Percentiles rank a stretch among this genome's conserved stretches.
These are phyloP conservation scores for Sphaerulina vaccinii DNA, from an alignment of 2,329 filamentous ascomycete genomes.

Conservation along the genomic window DNA sequence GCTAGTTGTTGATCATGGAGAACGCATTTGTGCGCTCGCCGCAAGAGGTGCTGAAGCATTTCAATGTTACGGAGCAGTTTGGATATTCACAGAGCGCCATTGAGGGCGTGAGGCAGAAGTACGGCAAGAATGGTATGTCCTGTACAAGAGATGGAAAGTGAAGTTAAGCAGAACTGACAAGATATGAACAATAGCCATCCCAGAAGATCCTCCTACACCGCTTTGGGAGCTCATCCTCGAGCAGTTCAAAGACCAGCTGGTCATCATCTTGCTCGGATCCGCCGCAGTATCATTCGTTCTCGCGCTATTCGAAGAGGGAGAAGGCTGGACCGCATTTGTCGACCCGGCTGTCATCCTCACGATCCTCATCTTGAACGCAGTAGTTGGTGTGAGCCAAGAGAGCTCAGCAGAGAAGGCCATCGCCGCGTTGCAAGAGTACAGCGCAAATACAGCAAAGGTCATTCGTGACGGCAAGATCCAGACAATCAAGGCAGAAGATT, in stretches of 20 bases:
- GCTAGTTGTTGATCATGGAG: too few relatives aligned
- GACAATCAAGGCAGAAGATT: constrained; percentile 89
- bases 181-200: constrained; percentile 56
- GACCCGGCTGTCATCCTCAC: constrained; percentile 95
- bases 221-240: constrained; percentile 95
- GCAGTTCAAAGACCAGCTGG: constrained; percentile 98
- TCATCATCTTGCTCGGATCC: constrained; percentile 89
- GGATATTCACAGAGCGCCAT: constrained; percentile 37
- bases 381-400: constrained; percentile 97
- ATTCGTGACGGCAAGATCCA: constrained; percentile 78
- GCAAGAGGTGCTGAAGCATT: constrained; percentile 39
- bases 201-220: constrained; percentile 92
- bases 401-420: constrained; percentile 98
- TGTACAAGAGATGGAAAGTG: neutral
- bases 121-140: constrained; percentile 40
- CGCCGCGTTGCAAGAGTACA: constrained; percentile 96
- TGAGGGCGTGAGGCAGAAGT: constrained; percentile 33
- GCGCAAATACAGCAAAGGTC: constrained; percentile 94
- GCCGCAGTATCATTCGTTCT: constrained; percentile 91
- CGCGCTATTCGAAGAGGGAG: constrained; percentile 87
- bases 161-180: constrained; percentile 18
- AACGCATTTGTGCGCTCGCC: constrained; percentile 38
- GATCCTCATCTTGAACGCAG: constrained; percentile 91
- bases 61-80: constrained; percentile 36
- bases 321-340: constrained; percentile 95